phyloP scores from a whole-genome alignment of 176 grass and related monocot species.

The Avena eriantha region DNA sequence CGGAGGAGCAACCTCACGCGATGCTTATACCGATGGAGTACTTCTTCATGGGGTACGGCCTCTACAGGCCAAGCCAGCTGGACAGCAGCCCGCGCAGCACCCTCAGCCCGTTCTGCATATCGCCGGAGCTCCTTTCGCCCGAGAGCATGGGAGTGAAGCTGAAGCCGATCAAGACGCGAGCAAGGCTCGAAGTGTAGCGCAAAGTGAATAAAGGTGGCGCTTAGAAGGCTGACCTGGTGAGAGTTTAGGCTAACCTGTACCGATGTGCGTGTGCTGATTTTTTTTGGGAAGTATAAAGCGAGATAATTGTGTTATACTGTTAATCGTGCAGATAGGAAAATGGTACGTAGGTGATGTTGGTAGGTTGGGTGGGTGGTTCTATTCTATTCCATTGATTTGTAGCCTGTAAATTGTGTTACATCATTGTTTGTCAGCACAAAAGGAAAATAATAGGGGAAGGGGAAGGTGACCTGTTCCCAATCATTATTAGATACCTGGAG shows the following conservation, averaged over 20 bases:
- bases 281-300: constrained; percentile 38
- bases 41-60: constrained; percentile 91
- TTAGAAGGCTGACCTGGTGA: constrained; percentile 46
- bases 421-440: constrained; percentile 64
- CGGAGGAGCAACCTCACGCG: constrained; percentile 91
- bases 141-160: constrained; percentile 99
- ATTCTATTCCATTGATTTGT: constrained; percentile 65
- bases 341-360: constrained; percentile 35
- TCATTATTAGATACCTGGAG: constrained; percentile 25
- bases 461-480: constrained; percentile 50
- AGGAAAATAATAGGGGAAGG: constrained; percentile 59
- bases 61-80: constrained; percentile 76
- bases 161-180: constrained; percentile 91
- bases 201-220: constrained; percentile 6
- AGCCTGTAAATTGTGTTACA: constrained; percentile 64
- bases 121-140: constrained; percentile 81
- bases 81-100: constrained; percentile 82
- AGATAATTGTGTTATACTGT: constrained; percentile 48
- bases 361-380: constrained; percentile 42
- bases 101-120: constrained; percentile 83
- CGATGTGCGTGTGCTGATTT: constrained; percentile 33
- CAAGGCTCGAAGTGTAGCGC: constrained; percentile 65
- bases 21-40: constrained; percentile 98
- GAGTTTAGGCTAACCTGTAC: constrained; percentile 52
- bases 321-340: constrained; percentile 48